Percentiles rank a stretch among this genome's conserved stretches.
These are phyloP conservation scores for Ilyonectria mors-panacis DNA, from an alignment of 2,329 filamentous ascomycete species.

Conservation along the genomic window DNA sequence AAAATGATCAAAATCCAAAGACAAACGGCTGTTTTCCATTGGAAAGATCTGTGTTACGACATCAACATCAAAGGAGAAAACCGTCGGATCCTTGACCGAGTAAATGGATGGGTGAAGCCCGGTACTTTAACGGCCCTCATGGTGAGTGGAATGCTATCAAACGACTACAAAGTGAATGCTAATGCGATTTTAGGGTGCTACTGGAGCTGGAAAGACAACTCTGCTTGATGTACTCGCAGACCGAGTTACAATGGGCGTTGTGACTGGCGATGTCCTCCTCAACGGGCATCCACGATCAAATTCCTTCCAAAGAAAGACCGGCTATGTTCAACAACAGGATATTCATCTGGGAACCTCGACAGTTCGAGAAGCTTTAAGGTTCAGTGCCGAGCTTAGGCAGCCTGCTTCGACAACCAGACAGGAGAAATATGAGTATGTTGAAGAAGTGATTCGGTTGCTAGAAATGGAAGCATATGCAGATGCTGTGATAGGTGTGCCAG, in stretches of 20 bases:
- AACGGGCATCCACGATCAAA: conserved; percentile 70
- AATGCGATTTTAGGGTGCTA: conserved; percentile 63
- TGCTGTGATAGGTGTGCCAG: conserved; percentile 75
- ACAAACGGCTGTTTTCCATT: conserved; percentile 69
- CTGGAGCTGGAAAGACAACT: conserved; percentile 62
- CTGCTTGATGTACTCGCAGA: conserved; percentile 60
- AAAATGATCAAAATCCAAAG: conserved; percentile 9
- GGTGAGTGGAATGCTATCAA: conserved; percentile 58
- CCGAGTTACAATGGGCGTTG: conserved; percentile 72
- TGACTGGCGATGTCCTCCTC: conserved; percentile 78
- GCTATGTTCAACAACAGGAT: conserved; percentile 78
- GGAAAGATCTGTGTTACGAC: conserved; percentile 74
- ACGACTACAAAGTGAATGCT: not conserved
- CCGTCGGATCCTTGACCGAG: conserved; percentile 76
- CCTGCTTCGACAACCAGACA: conserved; percentile 65
- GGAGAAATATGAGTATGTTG: conserved; percentile 74
- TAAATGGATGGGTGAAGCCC: conserved; percentile 83
- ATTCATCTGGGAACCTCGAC: conserved; percentile 67
- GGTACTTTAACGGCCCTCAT: conserved; percentile 81
- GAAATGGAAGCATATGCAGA: conserved; percentile 78
- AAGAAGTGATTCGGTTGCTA: conserved; percentile 76
- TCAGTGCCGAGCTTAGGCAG: conserved; percentile 71
- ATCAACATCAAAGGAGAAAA: conserved; percentile 74
- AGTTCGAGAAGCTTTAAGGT: conserved; percentile 67
- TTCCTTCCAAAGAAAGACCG: conserved; percentile 75